phyloP scores from a whole-genome alignment of 805 yeast genomes.

The Wickerhamomyces queroliae region DNA sequence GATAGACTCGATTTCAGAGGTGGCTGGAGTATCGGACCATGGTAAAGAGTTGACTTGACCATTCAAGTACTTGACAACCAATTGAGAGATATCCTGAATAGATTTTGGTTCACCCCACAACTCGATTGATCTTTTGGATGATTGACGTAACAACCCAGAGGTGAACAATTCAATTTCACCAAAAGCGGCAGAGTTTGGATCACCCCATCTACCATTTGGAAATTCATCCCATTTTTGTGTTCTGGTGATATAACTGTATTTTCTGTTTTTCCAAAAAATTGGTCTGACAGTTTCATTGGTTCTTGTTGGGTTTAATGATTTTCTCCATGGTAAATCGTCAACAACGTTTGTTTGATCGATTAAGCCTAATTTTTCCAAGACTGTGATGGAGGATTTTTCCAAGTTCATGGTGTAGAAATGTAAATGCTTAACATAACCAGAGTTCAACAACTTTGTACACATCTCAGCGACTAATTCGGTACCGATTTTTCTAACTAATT shows the following conservation, averaged over 20 bases:
- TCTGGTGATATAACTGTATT: constrained; percentile 80
- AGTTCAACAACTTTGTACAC: constrained; percentile 68
- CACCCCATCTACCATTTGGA: constrained; percentile 99
- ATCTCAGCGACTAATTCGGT: constrained; percentile 75
- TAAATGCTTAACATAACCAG: constrained; percentile 75
- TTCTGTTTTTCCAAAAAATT: constrained; percentile 93
- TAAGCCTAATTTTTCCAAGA: constrained; percentile 67
- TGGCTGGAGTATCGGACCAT: constrained; percentile 92
- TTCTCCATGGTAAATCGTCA: constrained; percentile 77
- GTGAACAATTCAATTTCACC: constrained; percentile 85
- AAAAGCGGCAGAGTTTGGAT: constrained; percentile 94
- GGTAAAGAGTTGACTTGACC: constrained; percentile 77
- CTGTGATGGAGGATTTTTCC: constrained; percentile 86
- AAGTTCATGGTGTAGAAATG: constrained; percentile 98
- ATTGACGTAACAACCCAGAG: constrained; percentile 73
- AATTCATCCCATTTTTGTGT: constrained; percentile 97
- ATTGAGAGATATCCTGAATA: constrained; percentile 50
- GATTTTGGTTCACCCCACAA: constrained; percentile 82
- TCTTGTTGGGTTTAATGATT: constrained; percentile 76
- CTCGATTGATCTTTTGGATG: constrained; percentile 71
- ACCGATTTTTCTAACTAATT: constrained; percentile 79
- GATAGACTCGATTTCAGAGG: constrained; percentile 66
- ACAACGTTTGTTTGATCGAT: constrained; percentile 26
- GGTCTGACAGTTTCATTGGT: constrained; percentile 83
- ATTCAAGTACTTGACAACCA: constrained; percentile 63